Percentiles rank a stretch among this genome's conserved stretches.
phyloP scores from a whole-genome alignment of 352 stramenopile species.

The Halophytophthora polymorphica region DNA sequence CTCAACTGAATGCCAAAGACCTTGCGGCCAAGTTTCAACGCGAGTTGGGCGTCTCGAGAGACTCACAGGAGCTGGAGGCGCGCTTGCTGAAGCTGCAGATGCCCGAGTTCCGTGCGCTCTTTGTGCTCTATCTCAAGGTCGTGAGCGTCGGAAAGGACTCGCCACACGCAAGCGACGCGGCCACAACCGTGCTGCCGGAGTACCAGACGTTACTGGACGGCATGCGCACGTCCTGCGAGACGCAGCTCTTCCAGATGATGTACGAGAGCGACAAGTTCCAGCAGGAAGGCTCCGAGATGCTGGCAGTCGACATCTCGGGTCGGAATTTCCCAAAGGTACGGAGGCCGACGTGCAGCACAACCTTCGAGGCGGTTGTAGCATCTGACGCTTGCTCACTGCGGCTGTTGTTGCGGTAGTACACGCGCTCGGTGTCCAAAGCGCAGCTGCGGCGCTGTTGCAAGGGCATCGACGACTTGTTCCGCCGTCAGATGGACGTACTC shows the following conservation, averaged over 20 bases:
- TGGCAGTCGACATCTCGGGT: slow-evolving; percentile 52
- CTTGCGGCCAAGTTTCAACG: slow-evolving; percentile 38
- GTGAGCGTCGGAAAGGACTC: slow-evolving; percentile 36
- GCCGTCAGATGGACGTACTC: slow-evolving; percentile 15
- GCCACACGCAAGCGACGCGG: slow-evolving; percentile 21
- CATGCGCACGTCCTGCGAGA: slow-evolving; percentile 54
- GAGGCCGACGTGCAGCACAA: too few relatives aligned
- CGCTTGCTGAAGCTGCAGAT: slow-evolving; percentile 40
- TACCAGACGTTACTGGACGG: slow-evolving; percentile 51
- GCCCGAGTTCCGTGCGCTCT: slow-evolving; percentile 31
- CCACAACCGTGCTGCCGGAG: slow-evolving; percentile 35
- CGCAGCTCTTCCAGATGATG: slow-evolving; percentile 57
- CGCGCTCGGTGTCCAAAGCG: slow-evolving; percentile 39
- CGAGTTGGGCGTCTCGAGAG: slow-evolving; percentile 37
- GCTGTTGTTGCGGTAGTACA: slow-evolving; percentile 29
- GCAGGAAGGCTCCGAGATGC: slow-evolving; percentile 36
- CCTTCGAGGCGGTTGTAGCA: background rate
- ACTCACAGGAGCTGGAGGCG: slow-evolving; percentile 32
- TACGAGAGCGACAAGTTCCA: slow-evolving; percentile 61
- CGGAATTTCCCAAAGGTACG: slow-evolving; percentile 60
- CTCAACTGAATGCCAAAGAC: slow-evolving; percentile 32
- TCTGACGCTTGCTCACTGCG: background rate
- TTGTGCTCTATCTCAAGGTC: slow-evolving; percentile 51
- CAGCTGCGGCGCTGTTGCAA: slow-evolving; percentile 51
- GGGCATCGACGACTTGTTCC: slow-evolving; percentile 53